Evolutionary conservation across 192 early-diverging fungal genomes (phyloP), one percentile per base, ranked within the genome.

Genomic region (Mortierella antarctica): DNA sequence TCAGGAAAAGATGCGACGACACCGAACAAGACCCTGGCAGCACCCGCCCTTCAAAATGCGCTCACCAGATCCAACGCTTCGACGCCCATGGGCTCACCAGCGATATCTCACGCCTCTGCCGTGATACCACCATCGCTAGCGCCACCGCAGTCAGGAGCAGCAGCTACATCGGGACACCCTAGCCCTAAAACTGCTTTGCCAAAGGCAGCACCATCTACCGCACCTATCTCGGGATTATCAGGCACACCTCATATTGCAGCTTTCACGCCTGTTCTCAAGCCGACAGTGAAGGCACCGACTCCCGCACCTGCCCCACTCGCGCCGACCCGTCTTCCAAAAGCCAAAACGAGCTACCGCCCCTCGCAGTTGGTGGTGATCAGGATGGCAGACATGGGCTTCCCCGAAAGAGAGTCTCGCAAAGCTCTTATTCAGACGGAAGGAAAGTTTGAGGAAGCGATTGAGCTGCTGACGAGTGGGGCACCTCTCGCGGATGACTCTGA

Each of bases 321-420:
- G 17, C 39, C 66, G 40, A 13, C 15, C 0, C 48, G 54, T 18
- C 18, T 62, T 20, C 65, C 70, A 11, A 71, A 67, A 55, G 52
- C 48, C 18, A 80, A 67, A 39, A 80, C 77, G 2, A 68, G 31
- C 23, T 80, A 80, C 42, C 77, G 77, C 31, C 77, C 77, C 6
- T 67, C 77, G 17, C 65, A 71, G 45, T 54, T 68, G 18, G 60
- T 80, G 12, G 65, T 80, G 6, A 45, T 51, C 9, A 65, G 77
- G 48, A 68, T 80, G 77, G 58, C 55, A 5, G 77, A 80, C 17
- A 80, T 80, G 77, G 77, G 77, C 49, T 80, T 80, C 55, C 58
- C 70, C 10, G 51, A 55, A 18, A 70, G 70, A 0, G 70, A 62
- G 15, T 54, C 65, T 17, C 17, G 70, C 52, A 80, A 80, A 60